A percentile compares a stretch with the other conserved stretches of the same genome.
Conservation (phyloP, 202 grass and related monocot genomes). For the Brachypodium distachyon region DNA sequence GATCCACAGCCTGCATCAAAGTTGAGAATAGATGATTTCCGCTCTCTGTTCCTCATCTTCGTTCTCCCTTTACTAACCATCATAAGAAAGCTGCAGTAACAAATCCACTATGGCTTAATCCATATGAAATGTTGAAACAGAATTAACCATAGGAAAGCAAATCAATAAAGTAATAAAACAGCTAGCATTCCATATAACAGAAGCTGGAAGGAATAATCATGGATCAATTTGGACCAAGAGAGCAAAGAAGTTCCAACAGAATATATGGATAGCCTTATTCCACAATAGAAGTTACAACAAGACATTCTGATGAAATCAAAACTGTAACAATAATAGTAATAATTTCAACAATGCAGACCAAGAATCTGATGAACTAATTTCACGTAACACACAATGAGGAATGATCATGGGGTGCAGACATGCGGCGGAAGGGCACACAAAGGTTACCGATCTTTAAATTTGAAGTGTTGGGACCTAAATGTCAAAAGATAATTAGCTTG, state of each 20-base stretch:
- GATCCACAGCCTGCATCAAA: conserved; percentile 62
- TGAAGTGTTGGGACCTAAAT: neutral
- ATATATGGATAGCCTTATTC: neutral
- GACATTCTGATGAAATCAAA: neutral
- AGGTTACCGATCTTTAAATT: neutral
- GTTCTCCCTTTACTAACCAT: conserved; percentile 50
- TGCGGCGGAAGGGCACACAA: neutral
- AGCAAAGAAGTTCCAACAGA: neutral
- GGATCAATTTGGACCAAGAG: neutral
- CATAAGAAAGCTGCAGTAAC: conserved; percentile 51
- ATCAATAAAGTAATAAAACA: neutral
- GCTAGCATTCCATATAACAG: neutral
- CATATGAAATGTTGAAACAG: neutral
- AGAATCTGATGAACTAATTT: neutral
- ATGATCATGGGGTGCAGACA: neutral
- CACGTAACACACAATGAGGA: neutral
- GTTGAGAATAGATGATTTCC: conserved; percentile 62
- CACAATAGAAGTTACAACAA: neutral
- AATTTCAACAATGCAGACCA: neutral
- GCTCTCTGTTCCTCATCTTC: conserved; percentile 65
- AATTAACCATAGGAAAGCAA: neutral
- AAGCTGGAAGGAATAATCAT: conserved; percentile 4
- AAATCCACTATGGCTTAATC: conserved; percentile 9
- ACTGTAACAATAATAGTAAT: neutral
- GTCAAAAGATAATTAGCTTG: neutral